Evolutionary conservation across 306 rosid genomes (phyloP), one percentile per base, ranked within the genome.

Genomic region (Quillaja saponaria): DNA sequence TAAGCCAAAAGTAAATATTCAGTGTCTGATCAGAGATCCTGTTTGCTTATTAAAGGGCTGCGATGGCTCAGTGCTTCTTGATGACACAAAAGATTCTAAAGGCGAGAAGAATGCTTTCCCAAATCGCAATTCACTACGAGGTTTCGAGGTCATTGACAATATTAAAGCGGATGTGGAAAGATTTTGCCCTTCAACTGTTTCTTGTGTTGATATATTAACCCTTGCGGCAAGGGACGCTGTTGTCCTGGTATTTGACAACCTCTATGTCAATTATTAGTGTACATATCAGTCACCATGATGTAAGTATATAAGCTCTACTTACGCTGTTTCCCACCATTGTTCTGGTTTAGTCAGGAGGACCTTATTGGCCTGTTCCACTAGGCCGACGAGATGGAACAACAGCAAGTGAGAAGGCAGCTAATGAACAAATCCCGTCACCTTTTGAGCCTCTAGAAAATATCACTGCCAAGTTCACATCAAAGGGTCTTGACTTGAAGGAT

Each of bases 31-130:
- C 34, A 1, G 34, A 49, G 13, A 25, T 45, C 56, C 31, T 47
- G 34, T 37, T 52, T 58, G 39, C 0, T 47, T 57, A 39, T 34
- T 1, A 34, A 48, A 85, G 94, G 96, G 94, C 0, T 88, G 96
- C 51, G 96, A 88, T 55, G 90, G 57, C 0, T 88, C 94, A 1
- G 96, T 88, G 68, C 76, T 88, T 37, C 84, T 85, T 10, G 88
- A 83, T 35, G 94, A 83, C 66, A 77, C 83, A 0, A 18, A 45
- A n/a, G 61, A 76, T 6, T 64, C 78, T 46, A 72, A 49, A 55
- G 88, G 94, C 0, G 94, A 88, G 61, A 81, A 83, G 68, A 79
- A 71, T 37, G 82, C 88, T 1, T 4, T 6, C 0, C 80, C 90
- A 5, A 88, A 88, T 48, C 21, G 5, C 6, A 83, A 85, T n/a